Percentiles rank a stretch among this genome's conserved stretches.
phyloP scores from a whole-genome alignment of 768 basidiomycete species.

The Zangia roseola region DNA sequence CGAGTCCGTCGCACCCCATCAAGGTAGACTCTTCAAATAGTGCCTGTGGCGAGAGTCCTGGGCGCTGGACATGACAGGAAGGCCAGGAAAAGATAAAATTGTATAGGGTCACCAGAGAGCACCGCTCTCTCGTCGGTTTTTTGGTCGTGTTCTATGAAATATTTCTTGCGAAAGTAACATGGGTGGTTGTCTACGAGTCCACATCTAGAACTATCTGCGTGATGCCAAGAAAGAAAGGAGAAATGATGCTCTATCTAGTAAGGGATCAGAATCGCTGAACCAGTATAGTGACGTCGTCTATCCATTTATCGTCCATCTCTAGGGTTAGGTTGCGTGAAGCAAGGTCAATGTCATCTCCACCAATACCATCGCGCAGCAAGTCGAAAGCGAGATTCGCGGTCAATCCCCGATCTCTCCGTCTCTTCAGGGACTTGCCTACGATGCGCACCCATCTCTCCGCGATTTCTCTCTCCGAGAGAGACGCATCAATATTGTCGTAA shows the following conservation, averaged over 20 bases:
- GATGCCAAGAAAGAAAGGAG: neutral
- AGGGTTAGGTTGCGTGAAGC: constrained; percentile 46
- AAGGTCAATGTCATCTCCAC: constrained; percentile 39
- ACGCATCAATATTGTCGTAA: constrained; percentile 28
- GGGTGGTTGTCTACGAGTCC: constrained; percentile 7
- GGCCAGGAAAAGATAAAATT: neutral
- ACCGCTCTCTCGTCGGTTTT: neutral
- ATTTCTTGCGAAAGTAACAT: constrained; percentile 10
- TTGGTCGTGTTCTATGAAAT: constrained; percentile 11
- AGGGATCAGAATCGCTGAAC: constrained; percentile 37
- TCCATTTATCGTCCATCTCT: constrained; percentile 51
- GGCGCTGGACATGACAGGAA: constrained; percentile 11
- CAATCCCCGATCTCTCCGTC: constrained; percentile 11
- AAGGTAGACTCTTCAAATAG: constrained; percentile 17
- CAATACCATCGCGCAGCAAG: constrained; percentile 42
- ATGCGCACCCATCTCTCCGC: constrained; percentile 37
- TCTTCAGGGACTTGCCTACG: constrained; percentile 28
- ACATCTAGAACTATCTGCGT: constrained; percentile 1
- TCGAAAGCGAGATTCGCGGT: constrained; percentile 38
- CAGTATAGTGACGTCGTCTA: constrained; percentile 49
- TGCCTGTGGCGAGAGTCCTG: constrained; percentile 20
- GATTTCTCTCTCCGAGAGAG: constrained; percentile 26
- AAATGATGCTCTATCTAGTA: constrained; percentile 1
- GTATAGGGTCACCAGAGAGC: neutral
- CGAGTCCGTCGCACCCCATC: constrained; percentile 18